phyloP scores from a whole-genome alignment of 1,284 basidiomycete genomes.

The Farysia itapuensis region DNA sequence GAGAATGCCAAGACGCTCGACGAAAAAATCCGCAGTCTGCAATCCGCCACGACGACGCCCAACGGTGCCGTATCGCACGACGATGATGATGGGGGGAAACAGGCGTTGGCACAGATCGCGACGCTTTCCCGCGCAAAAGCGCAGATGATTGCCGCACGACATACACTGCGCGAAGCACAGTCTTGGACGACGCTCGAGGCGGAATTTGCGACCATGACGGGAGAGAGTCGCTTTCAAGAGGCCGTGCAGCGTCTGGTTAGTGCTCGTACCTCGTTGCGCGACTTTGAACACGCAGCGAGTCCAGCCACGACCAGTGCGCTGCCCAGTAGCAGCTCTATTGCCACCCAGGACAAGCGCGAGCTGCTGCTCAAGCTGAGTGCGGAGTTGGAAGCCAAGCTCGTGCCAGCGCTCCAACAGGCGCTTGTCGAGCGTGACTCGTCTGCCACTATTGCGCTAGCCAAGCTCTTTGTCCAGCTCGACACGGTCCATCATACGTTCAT shows the following conservation, averaged over 20 bases:
- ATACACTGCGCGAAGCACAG: slow-evolving; percentile 40
- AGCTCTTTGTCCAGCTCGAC: slow-evolving; percentile 12
- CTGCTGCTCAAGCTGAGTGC: slow-evolving; percentile 18
- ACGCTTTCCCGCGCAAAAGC: slow-evolving; percentile 19
- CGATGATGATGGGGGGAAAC: slow-evolving; percentile 7
- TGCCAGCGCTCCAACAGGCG: slow-evolving; percentile 12
- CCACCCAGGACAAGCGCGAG: slow-evolving; percentile 16
- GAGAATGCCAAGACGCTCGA: slow-evolving; percentile 21
- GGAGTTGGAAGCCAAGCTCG: slow-evolving; percentile 15
- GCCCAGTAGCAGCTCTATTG: slow-evolving; percentile 18
- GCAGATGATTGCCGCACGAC: slow-evolving; percentile 23
- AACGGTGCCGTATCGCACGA: slow-evolving; percentile 1
- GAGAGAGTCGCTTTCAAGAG: slow-evolving; percentile 17
- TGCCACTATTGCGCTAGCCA: slow-evolving; percentile 3
- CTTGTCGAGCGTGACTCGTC: slow-evolving; percentile 9
- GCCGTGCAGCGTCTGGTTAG: slow-evolving; percentile 28
- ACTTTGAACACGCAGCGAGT: too few relatives aligned
- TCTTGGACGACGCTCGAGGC: slow-evolving; percentile 40
- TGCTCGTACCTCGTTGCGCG: slow-evolving; percentile 19
- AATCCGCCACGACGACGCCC: slow-evolving; percentile 6
- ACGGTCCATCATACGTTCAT: slow-evolving; percentile 16
- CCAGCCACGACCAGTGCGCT: too few relatives aligned
- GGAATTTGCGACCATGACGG: slow-evolving; percentile 19
- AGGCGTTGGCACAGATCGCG: slow-evolving; percentile 14
- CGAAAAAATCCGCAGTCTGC: slow-evolving; percentile 4